A percentile compares a stretch with the other conserved stretches of the same genome.
Evolutionary conservation across 2,329 filamentous ascomycete genomes (phyloP).

Genomic region (Aspergillus sp.): DNA sequence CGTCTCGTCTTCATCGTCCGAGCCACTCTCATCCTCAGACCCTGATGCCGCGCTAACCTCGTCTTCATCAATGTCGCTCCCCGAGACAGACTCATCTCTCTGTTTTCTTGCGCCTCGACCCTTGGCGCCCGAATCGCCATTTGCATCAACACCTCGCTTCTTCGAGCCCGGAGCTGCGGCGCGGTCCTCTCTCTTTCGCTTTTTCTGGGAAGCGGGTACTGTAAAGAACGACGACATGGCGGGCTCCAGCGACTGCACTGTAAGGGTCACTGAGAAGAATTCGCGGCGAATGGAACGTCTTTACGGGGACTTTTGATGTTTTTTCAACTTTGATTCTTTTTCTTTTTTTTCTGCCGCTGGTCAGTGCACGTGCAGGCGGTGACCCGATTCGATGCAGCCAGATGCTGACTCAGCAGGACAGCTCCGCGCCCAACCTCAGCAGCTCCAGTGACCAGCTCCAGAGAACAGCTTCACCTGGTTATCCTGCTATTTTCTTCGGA

Average conservation of each 20-base stretch:
- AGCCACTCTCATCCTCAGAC: conserved; percentile 48
- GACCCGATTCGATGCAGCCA: conserved; percentile 14
- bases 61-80: conserved; percentile 69
- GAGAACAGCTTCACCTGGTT: conserved; percentile 21
- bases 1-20: conserved; percentile 71
- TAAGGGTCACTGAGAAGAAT: not conserved
- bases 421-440: conserved; percentile 19
- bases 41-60: conserved; percentile 43
- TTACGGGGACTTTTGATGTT: not conserved
- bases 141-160: conserved; percentile 37
- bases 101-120: conserved; percentile 42
- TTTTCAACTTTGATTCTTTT: not conserved
- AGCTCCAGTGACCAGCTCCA: conserved; percentile 38
- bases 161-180: conserved; percentile 38
- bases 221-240: conserved; percentile 95
- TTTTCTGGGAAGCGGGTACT: conserved; percentile 75
- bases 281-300: not conserved
- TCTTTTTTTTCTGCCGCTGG: conserved; percentile 32
- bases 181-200: conserved; percentile 67
- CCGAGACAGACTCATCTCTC: conserved; percentile 76
- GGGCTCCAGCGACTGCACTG: not conserved
- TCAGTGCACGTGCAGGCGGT: conserved; percentile 14
- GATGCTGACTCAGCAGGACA: conserved; percentile 28
- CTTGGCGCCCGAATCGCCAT: conserved; percentile 21
- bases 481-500: conserved; percentile 14